phyloP scores from a whole-genome alignment of 108 stramenopile species.

The Schizochytrium sp. region DNA sequence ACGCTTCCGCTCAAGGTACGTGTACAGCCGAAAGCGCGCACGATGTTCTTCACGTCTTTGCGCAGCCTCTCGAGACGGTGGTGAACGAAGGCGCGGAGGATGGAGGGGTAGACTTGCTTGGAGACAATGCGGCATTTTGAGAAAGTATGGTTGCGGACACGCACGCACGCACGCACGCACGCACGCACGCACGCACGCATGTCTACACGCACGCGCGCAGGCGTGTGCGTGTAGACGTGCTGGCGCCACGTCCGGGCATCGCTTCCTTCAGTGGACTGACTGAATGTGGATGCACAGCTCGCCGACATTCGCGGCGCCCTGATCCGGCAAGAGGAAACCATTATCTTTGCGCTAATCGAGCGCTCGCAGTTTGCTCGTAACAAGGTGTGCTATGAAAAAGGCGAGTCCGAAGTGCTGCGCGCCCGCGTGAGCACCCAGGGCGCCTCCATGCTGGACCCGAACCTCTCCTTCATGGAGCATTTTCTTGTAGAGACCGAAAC shows the following conservation, averaged over 20 bases:
- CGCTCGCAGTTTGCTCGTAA: constrained; percentile 86
- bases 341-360: constrained; percentile 96
- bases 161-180: no score
- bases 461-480: constrained; percentile 76
- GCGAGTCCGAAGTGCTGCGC: not conserved
- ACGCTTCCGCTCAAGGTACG: not conserved
- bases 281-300: not conserved
- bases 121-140: no score
- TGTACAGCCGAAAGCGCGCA: not conserved
- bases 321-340: constrained; percentile 75
- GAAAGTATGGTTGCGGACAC: no score
- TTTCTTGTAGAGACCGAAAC: constrained; percentile 87
- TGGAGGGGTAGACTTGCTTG: no score
- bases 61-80: no score
- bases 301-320: constrained; percentile 35
- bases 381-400: constrained; percentile 56
- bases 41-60: no score
- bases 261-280: no score
- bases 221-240: no score
- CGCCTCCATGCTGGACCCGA: constrained; percentile 40
- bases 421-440: constrained; percentile 48
- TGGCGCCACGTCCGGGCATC: no score
- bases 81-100: no score
- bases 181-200: no score
- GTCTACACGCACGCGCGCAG: no score